phyloP scores from a whole-genome alignment of 2,329 filamentous ascomycete genomes.

The Allantophomopsis cytisporea region DNA sequence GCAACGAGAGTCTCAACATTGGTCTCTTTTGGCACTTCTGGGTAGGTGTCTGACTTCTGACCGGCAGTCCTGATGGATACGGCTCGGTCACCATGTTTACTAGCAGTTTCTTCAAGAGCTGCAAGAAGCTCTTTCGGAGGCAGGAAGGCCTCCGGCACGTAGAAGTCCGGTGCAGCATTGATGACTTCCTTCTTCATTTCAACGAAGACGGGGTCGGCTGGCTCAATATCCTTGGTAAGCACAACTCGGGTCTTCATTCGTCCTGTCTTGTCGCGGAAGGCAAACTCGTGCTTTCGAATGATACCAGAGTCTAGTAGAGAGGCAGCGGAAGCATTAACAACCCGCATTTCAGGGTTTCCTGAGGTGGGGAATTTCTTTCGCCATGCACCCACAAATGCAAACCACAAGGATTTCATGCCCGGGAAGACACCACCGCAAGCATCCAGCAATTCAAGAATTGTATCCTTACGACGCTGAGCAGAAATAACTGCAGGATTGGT shows the following conservation, averaged over 20 bases:
- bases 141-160: conserved; percentile 13
- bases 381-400: conserved; percentile 13
- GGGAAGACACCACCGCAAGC: conserved; percentile 14
- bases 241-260: conserved; percentile 6
- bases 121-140: conserved; percentile 8
- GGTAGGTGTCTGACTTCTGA: background rate
- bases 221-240: conserved; percentile 6
- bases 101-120: conserved; percentile 6
- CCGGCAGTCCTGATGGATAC: background rate
- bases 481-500: background rate
- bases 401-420: conserved; percentile 15
- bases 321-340: conserved; percentile 10
- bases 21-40: background rate
- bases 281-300: conserved; percentile 5
- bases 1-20: conserved; percentile 2
- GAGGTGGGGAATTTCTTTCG: conserved; percentile 9
- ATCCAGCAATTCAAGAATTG: conserved; percentile 4
- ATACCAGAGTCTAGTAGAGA: conserved; percentile 8
- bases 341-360: conserved; percentile 11
- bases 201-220: conserved; percentile 3
- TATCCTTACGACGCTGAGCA: conserved; percentile 4
- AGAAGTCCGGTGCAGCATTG: conserved; percentile 9
- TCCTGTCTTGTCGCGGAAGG: conserved; percentile 5
- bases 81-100: background rate
- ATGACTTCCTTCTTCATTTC: conserved; percentile 9